These are phyloP conservation scores for Fusarium agapanthi DNA, from an alignment of 2,329 filamentous ascomycete genomes.

Conservation along the genomic window DNA sequence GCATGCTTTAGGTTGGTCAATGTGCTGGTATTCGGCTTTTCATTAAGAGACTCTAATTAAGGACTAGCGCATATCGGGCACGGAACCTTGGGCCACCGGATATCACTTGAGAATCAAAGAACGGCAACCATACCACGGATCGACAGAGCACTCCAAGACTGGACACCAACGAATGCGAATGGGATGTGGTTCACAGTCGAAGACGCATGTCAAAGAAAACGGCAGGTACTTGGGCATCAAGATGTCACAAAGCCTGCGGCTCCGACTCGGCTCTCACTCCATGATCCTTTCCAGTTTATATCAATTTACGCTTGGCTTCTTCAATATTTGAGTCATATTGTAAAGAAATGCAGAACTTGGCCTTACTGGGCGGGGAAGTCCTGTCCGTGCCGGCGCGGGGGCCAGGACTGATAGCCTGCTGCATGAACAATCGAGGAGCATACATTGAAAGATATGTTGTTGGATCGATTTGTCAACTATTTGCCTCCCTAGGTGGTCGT, in stretches of 20 bases:
- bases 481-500: not conserved
- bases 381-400: constrained; percentile 31
- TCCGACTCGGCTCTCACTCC: constrained; percentile 29
- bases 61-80: constrained; percentile 5
- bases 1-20: not conserved
- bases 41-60: not conserved
- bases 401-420: constrained; percentile 6
- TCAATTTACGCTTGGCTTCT: not conserved
- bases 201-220: not conserved
- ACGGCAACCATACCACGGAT: constrained; percentile 2
- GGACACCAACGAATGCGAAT: not conserved
- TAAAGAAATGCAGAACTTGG: constrained; percentile 5
- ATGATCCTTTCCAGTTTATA: not conserved
- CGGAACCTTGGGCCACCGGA: not conserved
- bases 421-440: constrained; percentile 15
- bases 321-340: not conserved
- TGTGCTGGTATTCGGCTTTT: not conserved
- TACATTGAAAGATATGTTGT: not conserved
- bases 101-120: constrained; percentile 18
- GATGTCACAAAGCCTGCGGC: constrained; percentile 22
- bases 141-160: not conserved
- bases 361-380: constrained; percentile 30
- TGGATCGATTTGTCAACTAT: not conserved
- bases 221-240: constrained; percentile 2
- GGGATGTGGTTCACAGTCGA: not conserved